Conservation (phyloP, 2,329 filamentous ascomycete genomes). For the Beauveria scarabaeidicola region DNA sequence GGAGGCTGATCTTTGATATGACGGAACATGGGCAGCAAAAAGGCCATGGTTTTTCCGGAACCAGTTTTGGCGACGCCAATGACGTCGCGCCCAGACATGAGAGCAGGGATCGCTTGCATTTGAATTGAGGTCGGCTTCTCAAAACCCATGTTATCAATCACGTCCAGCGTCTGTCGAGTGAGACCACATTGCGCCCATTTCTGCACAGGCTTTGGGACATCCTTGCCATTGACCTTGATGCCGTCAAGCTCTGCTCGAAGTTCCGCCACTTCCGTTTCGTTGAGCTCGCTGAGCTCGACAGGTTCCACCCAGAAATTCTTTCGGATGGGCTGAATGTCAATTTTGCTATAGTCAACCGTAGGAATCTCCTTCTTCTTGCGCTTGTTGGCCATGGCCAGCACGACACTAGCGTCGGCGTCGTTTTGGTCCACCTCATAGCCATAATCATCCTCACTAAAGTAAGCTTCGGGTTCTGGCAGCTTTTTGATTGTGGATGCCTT, state of each 20-base stretch:
- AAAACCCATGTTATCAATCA: constrained; percentile 73
- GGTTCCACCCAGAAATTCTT: constrained; percentile 96
- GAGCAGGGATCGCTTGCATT: constrained; percentile 84
- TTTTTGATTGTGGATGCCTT: constrained; percentile 33
- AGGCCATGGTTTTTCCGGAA: constrained; percentile 94
- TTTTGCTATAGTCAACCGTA: constrained; percentile 73
- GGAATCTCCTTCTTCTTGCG: constrained; percentile 96
- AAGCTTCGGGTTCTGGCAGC: constrained; percentile 65
- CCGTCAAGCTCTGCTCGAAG: constrained; percentile 83
- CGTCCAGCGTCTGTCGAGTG: constrained; percentile 76
- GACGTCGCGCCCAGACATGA: constrained; percentile 93
- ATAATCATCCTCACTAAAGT: constrained; percentile 81
- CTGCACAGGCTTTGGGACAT: constrained; percentile 86
- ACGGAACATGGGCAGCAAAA: constrained; percentile 91
- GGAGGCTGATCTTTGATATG: constrained; percentile 92
- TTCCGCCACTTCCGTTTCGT: constrained; percentile 72
- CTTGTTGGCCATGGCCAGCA: constrained; percentile 49
- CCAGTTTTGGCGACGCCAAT: constrained; percentile 96
- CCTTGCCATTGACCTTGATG: constrained; percentile 83
- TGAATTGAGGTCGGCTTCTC: constrained; percentile 90
- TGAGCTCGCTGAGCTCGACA: constrained; percentile 71
- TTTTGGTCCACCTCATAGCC: constrained; percentile 42
- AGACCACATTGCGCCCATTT: constrained; percentile 96
- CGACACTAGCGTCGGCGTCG: constrained; percentile 32
- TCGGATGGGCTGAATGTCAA: constrained; percentile 76